These are phyloP conservation scores for Penstemon barbatus DNA, from an alignment of 257 asterid genomes.

Conservation along the genomic window DNA sequence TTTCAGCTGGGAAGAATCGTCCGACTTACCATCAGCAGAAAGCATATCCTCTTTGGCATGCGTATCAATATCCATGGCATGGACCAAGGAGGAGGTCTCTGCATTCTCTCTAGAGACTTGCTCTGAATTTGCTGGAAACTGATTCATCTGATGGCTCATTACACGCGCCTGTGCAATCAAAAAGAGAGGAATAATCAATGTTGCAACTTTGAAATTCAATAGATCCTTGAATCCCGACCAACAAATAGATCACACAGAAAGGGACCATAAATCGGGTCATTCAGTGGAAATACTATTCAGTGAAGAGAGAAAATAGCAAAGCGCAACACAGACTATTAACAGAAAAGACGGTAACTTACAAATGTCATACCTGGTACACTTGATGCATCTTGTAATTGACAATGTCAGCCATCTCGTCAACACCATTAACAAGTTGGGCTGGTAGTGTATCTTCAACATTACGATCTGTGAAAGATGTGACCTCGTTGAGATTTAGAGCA, in stretches of 20 bases:
- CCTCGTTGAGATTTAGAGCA: conserved; percentile 68
- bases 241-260: background rate
- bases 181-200: conserved; percentile 10
- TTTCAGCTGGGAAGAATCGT: conserved; percentile 23
- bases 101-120: conserved; percentile 25
- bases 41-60: conserved; percentile 33
- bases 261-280: background rate
- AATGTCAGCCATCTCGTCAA: conserved; percentile 78
- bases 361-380: conserved; percentile 61
- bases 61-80: conserved; percentile 38
- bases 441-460: conserved; percentile 71
- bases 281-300: too few relatives aligned
- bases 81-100: conserved; percentile 18
- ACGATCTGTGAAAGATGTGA: conserved; percentile 65
- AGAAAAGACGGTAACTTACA: background rate
- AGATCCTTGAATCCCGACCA: background rate
- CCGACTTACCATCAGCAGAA: conserved; percentile 31
- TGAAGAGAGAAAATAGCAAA: background rate
- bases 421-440: conserved; percentile 56
- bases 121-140: conserved; percentile 44
- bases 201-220: background rate
- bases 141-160: conserved; percentile 44
- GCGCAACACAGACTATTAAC: background rate
- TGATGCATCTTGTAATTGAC: conserved; percentile 77
- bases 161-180: conserved; percentile 51